Conservation (phyloP, 345 rosid genomes). For the Pseudoturritis turrita region DNA sequence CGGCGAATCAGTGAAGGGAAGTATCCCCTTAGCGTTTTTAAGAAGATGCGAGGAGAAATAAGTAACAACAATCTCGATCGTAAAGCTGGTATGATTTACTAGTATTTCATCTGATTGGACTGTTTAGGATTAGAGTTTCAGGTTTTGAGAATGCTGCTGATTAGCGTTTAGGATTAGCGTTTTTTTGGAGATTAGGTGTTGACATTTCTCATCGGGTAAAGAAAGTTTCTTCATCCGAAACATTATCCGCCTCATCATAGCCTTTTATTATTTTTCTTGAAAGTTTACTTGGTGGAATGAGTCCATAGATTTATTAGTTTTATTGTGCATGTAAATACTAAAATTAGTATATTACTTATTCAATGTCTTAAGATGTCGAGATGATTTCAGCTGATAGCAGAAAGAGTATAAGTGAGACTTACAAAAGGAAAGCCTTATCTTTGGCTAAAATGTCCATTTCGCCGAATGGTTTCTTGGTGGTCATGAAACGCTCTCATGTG, state of each 20-base stretch:
- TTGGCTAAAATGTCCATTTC: slow-evolving; percentile 31
- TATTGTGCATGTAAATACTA: background rate
- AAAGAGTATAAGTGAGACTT: slow-evolving; percentile 30
- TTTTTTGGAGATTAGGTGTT: background rate
- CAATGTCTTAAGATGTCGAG: background rate
- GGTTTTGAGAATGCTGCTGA: background rate
- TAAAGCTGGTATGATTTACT: slow-evolving; percentile 13
- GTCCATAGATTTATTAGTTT: background rate
- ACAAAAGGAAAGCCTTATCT: slow-evolving; percentile 24
- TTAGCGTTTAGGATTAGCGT: no score
- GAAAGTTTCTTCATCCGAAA: no score
- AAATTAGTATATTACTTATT: background rate
- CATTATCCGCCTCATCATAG: background rate
- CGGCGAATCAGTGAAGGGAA: slow-evolving; percentile 1
- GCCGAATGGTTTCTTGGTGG: slow-evolving; percentile 32
- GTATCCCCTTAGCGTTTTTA: slow-evolving; percentile 6
- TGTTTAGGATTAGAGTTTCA: slow-evolving; percentile 7
- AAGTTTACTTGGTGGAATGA: background rate
- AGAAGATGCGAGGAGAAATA: slow-evolving; percentile 15
- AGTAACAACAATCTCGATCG: background rate
- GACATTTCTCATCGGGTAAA: no score
- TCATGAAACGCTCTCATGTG: slow-evolving; percentile 46
- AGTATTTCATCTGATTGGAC: background rate
- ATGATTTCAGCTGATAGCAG: slow-evolving; percentile 25
- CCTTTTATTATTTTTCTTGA: background rate